Evolutionary conservation across 2,329 filamentous ascomycete species (phyloP).

Genomic region (Kalmusia sp.): DNA sequence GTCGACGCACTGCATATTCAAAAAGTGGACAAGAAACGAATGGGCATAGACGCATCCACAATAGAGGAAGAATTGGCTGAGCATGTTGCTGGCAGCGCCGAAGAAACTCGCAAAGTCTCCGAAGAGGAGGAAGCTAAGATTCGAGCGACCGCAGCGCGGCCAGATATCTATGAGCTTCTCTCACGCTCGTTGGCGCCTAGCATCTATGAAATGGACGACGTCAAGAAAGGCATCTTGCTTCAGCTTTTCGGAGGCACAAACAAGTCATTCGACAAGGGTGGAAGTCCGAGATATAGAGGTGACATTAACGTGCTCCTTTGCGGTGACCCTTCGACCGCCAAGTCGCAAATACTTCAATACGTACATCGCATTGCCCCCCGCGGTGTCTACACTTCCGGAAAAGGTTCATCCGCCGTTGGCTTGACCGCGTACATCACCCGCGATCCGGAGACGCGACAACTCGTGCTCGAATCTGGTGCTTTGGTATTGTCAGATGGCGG

Average conservation of each 20-base stretch:
- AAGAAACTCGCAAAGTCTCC: conserved; percentile 82
- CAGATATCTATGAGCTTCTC: conserved; percentile 92
- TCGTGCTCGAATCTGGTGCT: conserved; percentile 77
- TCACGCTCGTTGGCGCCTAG: conserved; percentile 91
- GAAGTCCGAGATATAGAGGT: conserved; percentile 92
- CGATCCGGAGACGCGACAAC: conserved; percentile 74
- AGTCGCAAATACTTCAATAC: conserved; percentile 93
- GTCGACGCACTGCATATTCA: conserved; percentile 95
- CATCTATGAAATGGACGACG: conserved; percentile 97
- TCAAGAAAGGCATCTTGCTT: conserved; percentile 97
- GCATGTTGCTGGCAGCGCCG: conserved; percentile 72
- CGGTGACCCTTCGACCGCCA: conserved; percentile 94
- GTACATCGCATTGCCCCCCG: conserved; percentile 97
- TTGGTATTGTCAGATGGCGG: conserved; percentile 77
- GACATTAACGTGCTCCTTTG: conserved; percentile 98
- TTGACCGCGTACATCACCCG: conserved; percentile 79
- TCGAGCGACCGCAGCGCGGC: conserved; percentile 75
- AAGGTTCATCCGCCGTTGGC: conserved; percentile 78
- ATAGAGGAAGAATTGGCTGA: conserved; percentile 84
- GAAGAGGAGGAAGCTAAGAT: conserved; percentile 92
- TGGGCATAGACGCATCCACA: conserved; percentile 90
- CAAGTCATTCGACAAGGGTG: conserved; percentile 96
- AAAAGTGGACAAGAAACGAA: conserved; percentile 92
- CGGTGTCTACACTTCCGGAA: conserved; percentile 78
- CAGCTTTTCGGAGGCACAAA: conserved; percentile 98